Evolutionary conservation across 1,284 basidiomycete species (phyloP).

Genomic region (Peniophora sp.): DNA sequence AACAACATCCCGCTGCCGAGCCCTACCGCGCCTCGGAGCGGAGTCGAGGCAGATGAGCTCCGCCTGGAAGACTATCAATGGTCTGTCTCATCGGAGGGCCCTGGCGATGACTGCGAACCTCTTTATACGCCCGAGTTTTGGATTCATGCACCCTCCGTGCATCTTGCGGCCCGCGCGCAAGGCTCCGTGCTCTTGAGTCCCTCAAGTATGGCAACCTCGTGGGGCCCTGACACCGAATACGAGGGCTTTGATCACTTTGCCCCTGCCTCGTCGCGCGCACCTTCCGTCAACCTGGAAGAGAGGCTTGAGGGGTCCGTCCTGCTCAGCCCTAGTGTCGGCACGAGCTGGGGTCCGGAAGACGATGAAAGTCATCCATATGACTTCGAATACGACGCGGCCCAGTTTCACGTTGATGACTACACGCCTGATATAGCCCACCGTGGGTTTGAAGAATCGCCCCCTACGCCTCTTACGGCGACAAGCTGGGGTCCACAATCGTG

Average conservation of each 20-base stretch:
- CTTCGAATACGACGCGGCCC: conserved; percentile 17
- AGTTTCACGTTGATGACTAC: conserved; percentile 12
- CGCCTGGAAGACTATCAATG: conserved; percentile 61
- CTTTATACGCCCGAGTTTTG: conserved; percentile 27
- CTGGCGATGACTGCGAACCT: conserved; percentile 32
- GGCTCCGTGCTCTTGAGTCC: conserved; percentile 1
- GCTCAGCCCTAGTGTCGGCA: conserved; percentile 41
- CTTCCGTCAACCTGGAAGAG: conserved; percentile 50
- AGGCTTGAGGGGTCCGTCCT: conserved; percentile 51
- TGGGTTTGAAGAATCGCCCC: conserved; percentile 39
- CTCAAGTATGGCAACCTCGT: conserved; percentile 25
- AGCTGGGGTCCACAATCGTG: conserved; percentile 40
- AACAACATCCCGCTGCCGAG: conserved; percentile 35
- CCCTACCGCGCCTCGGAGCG: conserved; percentile 15
- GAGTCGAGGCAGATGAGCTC: conserved; percentile 30
- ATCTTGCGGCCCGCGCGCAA: background rate
- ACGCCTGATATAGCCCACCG: conserved; percentile 34
- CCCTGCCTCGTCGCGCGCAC: conserved; percentile 17
- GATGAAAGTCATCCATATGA: conserved; percentile 19
- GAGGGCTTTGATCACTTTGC: conserved; percentile 18
- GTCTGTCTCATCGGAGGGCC: conserved; percentile 62
- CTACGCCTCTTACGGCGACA: conserved; percentile 32
- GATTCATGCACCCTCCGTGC: conserved; percentile 18
- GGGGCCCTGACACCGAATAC: conserved; percentile 27
- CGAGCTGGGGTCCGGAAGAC: conserved; percentile 32